These are phyloP conservation scores for Stromatinia cepivora DNA, from an alignment of 2,329 filamentous ascomycete species.

Conservation along the genomic window DNA sequence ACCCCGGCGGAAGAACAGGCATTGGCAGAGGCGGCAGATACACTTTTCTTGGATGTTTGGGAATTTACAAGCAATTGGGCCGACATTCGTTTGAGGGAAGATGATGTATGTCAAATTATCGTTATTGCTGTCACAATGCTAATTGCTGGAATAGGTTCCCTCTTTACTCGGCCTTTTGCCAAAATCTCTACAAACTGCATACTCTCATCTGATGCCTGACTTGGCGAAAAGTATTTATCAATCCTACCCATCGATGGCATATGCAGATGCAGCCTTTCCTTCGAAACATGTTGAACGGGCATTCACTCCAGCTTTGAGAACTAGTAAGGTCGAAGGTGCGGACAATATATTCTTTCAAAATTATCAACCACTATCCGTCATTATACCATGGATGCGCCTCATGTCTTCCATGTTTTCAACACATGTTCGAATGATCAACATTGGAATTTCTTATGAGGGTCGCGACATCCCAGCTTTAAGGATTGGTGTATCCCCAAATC, in stretches of 20 bases:
- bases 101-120: slow-evolving; percentile 58
- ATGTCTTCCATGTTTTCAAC: slow-evolving; percentile 87
- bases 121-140: slow-evolving; percentile 21
- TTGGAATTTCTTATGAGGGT: slow-evolving; percentile 87
- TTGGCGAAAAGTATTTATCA: slow-evolving; percentile 75
- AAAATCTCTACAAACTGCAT: slow-evolving; percentile 65
- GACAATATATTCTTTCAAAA: slow-evolving; percentile 86
- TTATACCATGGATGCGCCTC: slow-evolving; percentile 84
- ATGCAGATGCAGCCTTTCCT: slow-evolving; percentile 30
- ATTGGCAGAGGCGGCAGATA: slow-evolving; percentile 70
- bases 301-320: slow-evolving; percentile 40
- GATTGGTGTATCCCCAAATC: slow-evolving; percentile 62
- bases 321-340: slow-evolving; percentile 38
- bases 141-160: slow-evolving; percentile 50
- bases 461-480: slow-evolving; percentile 81
- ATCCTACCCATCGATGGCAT: slow-evolving; percentile 57
- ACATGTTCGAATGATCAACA: slow-evolving; percentile 69
- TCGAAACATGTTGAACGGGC: slow-evolving; percentile 32
- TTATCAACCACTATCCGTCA: slow-evolving; percentile 82
- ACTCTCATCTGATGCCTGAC: slow-evolving; percentile 77
- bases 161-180: slow-evolving; percentile 79
- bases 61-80: slow-evolving; percentile 78
- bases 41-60: slow-evolving; percentile 88
- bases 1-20: slow-evolving; percentile 66
- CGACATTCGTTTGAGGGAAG: slow-evolving; percentile 76